Conservation (phyloP, 805 yeast species). For the Candida sonorensis region DNA sequence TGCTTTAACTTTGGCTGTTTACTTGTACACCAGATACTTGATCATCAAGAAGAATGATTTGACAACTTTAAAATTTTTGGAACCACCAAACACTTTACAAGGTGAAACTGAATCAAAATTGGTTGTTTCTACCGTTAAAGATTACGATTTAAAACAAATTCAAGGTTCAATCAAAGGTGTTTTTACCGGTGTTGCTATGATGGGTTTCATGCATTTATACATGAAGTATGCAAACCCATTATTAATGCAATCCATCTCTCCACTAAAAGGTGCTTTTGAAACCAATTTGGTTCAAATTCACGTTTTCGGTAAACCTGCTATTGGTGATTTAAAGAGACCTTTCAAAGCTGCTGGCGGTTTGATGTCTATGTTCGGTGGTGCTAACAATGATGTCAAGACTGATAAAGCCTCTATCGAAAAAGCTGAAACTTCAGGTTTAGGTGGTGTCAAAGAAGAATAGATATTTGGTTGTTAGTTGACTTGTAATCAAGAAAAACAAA, state of each 20-base stretch:
- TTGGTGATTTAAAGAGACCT: conserved; percentile 93
- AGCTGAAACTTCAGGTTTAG: conserved; percentile 79
- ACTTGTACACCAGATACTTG: conserved; percentile 52
- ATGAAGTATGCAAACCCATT: conserved; percentile 97
- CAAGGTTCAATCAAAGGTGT: conserved; percentile 74
- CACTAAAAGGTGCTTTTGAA: conserved; percentile 86
- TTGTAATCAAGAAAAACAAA: too few species aligned
- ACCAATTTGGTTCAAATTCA: conserved; percentile 88
- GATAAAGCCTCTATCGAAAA: conserved; percentile 82
- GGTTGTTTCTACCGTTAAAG: conserved; percentile 87
- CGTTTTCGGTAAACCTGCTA: conserved; percentile 71
- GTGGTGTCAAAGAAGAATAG: conserved; percentile 86
- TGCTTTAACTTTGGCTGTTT: conserved; percentile 54
- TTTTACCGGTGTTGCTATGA: conserved; percentile 88
- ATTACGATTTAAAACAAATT: conserved; percentile 87
- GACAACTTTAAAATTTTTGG: conserved; percentile 86
- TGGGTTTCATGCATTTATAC: conserved; percentile 97
- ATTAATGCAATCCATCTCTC: conserved; percentile 88
- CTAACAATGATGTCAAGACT: conserved; percentile 54
- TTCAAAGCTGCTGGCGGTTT: conserved; percentile 76
- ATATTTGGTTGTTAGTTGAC: conserved; percentile 2
- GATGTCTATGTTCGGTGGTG: conserved; percentile 45
- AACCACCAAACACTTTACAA: conserved; percentile 72
- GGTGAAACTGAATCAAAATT: conserved; percentile 70
- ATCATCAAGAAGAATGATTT: conserved; percentile 77